Base-by-base conservation (phyloP, 345 rosid species). In the Hibiscus mutabilis region DNA sequence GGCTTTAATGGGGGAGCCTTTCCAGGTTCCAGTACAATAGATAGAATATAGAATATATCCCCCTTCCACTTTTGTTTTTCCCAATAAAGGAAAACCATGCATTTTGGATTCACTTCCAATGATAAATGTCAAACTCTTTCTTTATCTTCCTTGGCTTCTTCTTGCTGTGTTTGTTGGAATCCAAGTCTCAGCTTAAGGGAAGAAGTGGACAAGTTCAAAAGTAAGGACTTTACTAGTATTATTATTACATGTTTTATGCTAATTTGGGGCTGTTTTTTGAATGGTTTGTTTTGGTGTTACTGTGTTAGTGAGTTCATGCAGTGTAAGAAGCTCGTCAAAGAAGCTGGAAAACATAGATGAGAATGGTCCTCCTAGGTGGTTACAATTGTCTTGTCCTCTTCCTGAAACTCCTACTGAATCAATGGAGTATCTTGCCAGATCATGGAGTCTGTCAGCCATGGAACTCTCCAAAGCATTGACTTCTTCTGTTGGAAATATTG, bases 391-490 rank as follows among this genome's bases (percentile, higher is more conserved):
- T 0, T 78, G 81, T 24, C 72, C 77, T 57, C 82, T 87, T 51
- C 98, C 98, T 15, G 97, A 93, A 80, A 93, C 97, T 47, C 98
- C 98, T 33, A 87, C 87, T 0, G 94, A 88, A 80, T 83, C 96
- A 27, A 91, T 93, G 98, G 98, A 91, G 91, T 93, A 87, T 79
- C 90, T 93, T 14, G 94, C 94, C 18, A 87, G 98, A 82, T 93
- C 98, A 67, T 91, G 98, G 98, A 93, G 97, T 75, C 79, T 93
- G 40, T 91, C 98, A 0, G 93, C 98, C 63, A 80, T 84, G 75
- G 96, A 93, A 81, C 89, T 93, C 66, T 89, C 98, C 0, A 93
- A 70, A 77, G 97, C 98, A 68, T 67, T 81, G 24, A 62, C 74
- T 47, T 76, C 81, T 70, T 83, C 88, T 44, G 69, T 76, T 66